Percentiles rank a stretch among this genome's conserved stretches.
phyloP scores from a whole-genome alignment of 805 yeast species.

The Alloascoidea africana region DNA sequence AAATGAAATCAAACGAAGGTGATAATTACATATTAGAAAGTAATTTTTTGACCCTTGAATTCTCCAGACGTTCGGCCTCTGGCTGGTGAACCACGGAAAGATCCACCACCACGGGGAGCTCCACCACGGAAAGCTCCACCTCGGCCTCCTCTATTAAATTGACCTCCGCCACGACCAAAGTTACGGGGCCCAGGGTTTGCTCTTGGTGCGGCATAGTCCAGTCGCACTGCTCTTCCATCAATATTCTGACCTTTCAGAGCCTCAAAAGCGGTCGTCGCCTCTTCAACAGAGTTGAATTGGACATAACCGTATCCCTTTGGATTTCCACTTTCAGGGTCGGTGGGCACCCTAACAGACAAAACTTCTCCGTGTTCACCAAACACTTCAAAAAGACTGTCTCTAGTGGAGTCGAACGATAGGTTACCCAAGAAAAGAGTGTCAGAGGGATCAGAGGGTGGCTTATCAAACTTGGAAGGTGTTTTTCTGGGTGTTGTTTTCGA shows the following conservation, averaged over 20 bases:
- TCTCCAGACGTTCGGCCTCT: conserved; percentile 58
- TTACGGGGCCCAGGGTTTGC: conserved; percentile 26
- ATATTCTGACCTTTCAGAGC: conserved; percentile 81
- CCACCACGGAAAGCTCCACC: conserved; percentile 12
- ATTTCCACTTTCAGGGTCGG: conserved; percentile 97
- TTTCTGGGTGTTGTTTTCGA: conserved; percentile 54
- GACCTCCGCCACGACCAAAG: conserved; percentile 22
- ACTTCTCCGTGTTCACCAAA: conserved; percentile 75
- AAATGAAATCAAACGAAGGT: neutral
- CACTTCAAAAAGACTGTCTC: conserved; percentile 58
- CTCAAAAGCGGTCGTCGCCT: conserved; percentile 78
- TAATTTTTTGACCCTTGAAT: conserved; percentile 51
- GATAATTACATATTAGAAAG: conserved; percentile 13
- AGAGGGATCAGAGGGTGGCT: conserved; percentile 72
- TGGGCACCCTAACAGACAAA: conserved; percentile 86
- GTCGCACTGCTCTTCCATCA: conserved; percentile 86
- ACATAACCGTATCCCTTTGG: conserved; percentile 99
- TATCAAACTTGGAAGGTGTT: conserved; percentile 61
- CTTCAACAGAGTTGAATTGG: conserved; percentile 75
- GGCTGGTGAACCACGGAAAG: conserved; percentile 30
- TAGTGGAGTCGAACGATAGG: conserved; percentile 79
- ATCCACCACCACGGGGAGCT: conserved; percentile 17
- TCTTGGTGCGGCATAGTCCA: conserved; percentile 90
- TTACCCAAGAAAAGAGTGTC: conserved; percentile 95
- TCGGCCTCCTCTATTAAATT: conserved; percentile 23